A percentile compares a stretch with the other conserved stretches of the same genome.
These are phyloP conservation scores for Coniosporium tulheliwenetii DNA, from an alignment of 2,329 filamentous ascomycete species.

Conservation along the genomic window DNA sequence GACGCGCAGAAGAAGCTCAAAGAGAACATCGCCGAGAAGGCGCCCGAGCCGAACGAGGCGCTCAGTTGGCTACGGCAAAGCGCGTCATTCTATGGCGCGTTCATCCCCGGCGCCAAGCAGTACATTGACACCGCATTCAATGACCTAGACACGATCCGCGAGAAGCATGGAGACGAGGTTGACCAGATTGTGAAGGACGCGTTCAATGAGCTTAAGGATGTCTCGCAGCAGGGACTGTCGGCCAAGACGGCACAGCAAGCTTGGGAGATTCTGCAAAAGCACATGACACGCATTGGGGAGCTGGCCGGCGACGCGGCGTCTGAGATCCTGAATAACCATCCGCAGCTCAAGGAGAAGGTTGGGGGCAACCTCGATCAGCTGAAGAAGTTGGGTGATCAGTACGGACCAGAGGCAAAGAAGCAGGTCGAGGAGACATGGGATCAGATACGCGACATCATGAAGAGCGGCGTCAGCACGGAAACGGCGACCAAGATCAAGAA, in stretches of 20 bases:
- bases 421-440: slow-evolving; percentile 57
- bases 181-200: slow-evolving; percentile 52
- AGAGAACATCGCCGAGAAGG: slow-evolving; percentile 26
- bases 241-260: slow-evolving; percentile 45
- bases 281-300: slow-evolving; percentile 41
- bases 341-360: slow-evolving; percentile 55
- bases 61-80: slow-evolving; percentile 49
- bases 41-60: slow-evolving; percentile 52
- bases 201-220: slow-evolving; percentile 49
- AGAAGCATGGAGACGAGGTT: slow-evolving; percentile 54
- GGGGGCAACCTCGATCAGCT: slow-evolving; percentile 53
- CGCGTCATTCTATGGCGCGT: slow-evolving; percentile 51
- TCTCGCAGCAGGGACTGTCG: slow-evolving; percentile 45
- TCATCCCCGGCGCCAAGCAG: slow-evolving; percentile 53
- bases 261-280: slow-evolving; percentile 46
- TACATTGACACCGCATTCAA: slow-evolving; percentile 57
- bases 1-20: slow-evolving; percentile 44
- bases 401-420: slow-evolving; percentile 64
- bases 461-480: slow-evolving; percentile 42
- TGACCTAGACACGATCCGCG: slow-evolving; percentile 51
- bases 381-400: slow-evolving; percentile 52
- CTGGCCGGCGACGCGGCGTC: slow-evolving; percentile 46
- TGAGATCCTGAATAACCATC: slow-evolving; percentile 59
- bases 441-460: slow-evolving; percentile 48
- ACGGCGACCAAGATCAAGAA: slow-evolving; percentile 40